Conservation (phyloP, 306 rosid genomes). For the Citrullus mucosospermus region DNA sequence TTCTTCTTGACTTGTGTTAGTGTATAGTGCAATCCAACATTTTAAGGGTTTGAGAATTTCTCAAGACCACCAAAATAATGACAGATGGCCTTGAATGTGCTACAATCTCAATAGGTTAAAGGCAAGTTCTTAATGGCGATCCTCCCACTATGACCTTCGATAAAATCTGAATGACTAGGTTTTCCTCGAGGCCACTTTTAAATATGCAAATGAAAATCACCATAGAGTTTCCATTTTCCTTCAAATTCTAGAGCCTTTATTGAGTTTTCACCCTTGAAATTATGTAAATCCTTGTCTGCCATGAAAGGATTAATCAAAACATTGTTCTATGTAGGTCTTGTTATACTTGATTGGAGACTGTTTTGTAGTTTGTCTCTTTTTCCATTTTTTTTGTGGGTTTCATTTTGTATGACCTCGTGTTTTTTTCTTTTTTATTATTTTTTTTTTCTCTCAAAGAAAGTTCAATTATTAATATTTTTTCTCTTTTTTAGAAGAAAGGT, state of each 20-base stretch:
- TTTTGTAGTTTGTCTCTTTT: neutral
- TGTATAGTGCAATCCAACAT: neutral
- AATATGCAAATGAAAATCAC: neutral
- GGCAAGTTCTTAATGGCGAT: neutral
- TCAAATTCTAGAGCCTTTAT: neutral
- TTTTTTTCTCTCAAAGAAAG: neutral
- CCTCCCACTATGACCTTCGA: neutral
- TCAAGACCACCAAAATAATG: neutral
- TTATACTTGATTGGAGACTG: neutral
- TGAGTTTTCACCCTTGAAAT: neutral
- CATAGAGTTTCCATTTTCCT: neutral
- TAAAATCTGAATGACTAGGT: neutral
- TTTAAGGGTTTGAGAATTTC: neutral
- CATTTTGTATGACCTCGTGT: neutral
- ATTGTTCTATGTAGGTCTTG: no score
- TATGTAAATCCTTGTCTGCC: neutral
- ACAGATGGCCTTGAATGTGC: neutral
- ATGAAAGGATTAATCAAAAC: neutral
- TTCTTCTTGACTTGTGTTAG: neutral
- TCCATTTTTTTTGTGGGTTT: neutral
- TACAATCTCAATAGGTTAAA: neutral
- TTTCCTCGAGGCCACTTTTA: neutral
- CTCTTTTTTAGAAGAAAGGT: no score
- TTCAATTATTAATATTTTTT: neutral
- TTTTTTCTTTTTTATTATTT: neutral